A percentile compares a stretch with the other conserved stretches of the same genome.
These are phyloP conservation scores for Spathaspora boniae DNA, from an alignment of 805 yeast genomes.

Conservation along the genomic window DNA sequence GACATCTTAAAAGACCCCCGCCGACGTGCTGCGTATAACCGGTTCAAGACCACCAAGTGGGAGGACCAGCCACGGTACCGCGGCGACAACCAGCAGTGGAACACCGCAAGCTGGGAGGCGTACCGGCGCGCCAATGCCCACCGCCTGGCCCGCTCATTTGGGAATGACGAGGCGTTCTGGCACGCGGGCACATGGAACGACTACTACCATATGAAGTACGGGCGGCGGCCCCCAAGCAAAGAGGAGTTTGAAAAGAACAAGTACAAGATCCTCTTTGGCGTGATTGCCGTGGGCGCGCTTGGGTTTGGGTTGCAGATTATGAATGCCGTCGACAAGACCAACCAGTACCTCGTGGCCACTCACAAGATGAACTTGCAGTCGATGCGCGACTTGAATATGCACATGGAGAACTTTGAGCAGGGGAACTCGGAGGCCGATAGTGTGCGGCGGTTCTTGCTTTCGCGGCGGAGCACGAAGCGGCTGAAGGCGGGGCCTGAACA, in stretches of 20 bases:
- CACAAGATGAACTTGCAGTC: conserved; percentile 26
- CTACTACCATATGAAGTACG: conserved; percentile 42
- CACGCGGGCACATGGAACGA: conserved; percentile 67
- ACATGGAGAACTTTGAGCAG: conserved; percentile 26
- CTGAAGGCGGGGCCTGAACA: conserved; percentile 15
- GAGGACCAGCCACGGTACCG: conserved; percentile 13
- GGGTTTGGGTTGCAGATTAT: conserved; percentile 33
- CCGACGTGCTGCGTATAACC: conserved; percentile 27
- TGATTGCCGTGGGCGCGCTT: conserved; percentile 28
- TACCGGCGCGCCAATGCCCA: conserved; percentile 38
- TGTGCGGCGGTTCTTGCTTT: conserved; percentile 30
- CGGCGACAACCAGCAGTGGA: conserved; percentile 9
- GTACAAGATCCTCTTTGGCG: conserved; percentile 36
- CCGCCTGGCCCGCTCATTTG: conserved; percentile 26
- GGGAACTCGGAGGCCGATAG: conserved; percentile 26
- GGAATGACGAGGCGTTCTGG: conserved; percentile 47
- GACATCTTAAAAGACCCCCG: conserved; percentile 52
- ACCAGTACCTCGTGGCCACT: conserved; percentile 24
- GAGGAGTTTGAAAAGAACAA: conserved; percentile 41
- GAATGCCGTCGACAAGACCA: conserved; percentile 32
- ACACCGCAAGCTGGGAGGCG: conserved; percentile 23
- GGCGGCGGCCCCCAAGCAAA: conserved; percentile 36
- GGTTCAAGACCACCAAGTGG: conserved; percentile 26
- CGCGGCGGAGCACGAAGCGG: conserved; percentile 26
- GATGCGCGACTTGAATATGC: conserved; percentile 24